Base-by-base conservation (phyloP, 352 stramenopile species). In the Phytophthora uliginosa region DNA sequence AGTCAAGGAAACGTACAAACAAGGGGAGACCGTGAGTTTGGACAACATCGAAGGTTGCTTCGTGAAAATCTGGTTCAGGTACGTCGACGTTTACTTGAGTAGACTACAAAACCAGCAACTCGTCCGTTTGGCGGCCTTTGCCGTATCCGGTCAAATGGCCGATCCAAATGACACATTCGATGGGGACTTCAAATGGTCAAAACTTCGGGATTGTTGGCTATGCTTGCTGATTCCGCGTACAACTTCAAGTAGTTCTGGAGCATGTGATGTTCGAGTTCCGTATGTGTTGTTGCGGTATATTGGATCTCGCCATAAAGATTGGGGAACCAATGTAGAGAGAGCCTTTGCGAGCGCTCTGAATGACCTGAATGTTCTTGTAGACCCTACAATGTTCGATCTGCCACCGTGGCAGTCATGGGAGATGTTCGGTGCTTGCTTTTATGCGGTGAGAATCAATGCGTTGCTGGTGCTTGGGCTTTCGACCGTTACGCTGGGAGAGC, bases 401-500 rank as follows among this genome's bases (percentile, higher is more conserved):
- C 36, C 57, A 31, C 24, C 50, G 6, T 54, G 48, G 50, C 61
- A 51, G 61, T 45, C 50, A 4, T 59, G 48, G 61, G 66, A 69
- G 28, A 74, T 76, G 18, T 69, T 78, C 51, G 66, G 71, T 66
- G 66, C 66, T 61, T 74, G 60, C 31, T 72, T 78, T 56, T 72
- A 78, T 68, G 60, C 71, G 10, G 47, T 74, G 59, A 50, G 66
- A 72, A 78, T 79, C 22, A 75, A 78, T 66, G 56, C 62, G 33
- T 66, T 73, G 61, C 40, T 76, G 71, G 54, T 60, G 65, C 64
- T 77, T 66, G 71, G 71, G 26, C 42, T 55, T 42, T 73, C 59
- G 64, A 73, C 70, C 38, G 65, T 77, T 9, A 70, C 40, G 59
- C 58, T 74, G 54, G 48, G 60, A 47, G 50, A 42, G 7, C 34